Base-by-base conservation (phyloP, 495 filamentous ascomycete genomes). In the Physcia stellaris region DNA sequence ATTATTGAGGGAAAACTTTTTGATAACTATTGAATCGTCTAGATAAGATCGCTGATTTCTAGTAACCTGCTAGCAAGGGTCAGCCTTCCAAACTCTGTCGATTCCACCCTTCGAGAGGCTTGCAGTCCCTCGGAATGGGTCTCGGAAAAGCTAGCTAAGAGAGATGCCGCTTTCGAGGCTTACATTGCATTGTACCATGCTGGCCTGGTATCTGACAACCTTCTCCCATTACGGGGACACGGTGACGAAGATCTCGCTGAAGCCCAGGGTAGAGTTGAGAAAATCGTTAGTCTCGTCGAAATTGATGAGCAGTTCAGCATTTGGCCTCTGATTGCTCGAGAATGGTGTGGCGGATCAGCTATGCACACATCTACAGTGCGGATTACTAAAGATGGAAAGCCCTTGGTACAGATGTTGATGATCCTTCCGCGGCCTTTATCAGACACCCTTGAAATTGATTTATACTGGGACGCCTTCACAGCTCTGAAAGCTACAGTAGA, bases 121-220 rank as follows among this genome's bases (percentile, higher is more conserved):
- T 45, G 58, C 22, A 74, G 83, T 27, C 52, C 49, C 4, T 42
- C 45, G 4, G 42, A 53, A 32, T 95, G 86, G 85, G 52, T 43
- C 4, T 80, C 79, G 1, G 84, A 94, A 53, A 73, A 67, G 27
- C 76, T 67, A 35, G 88, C 90, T 4, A 74, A 64, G 45, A 82
- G 79, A 45, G 90, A 95, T 51, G 79, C 83, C 2, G 83, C 86
- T 0, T 90, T 94, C 37, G 70, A 84, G 48, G 83, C 86, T 10
- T 94, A 88, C 50, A 57, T 68, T 19, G 67, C 66, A 2, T 65
- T 98, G 0, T 75, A 86, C 49, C 41, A 71, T 24, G 76, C 70
- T 28, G 78, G 79, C 0, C 60, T 93, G 17, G 57, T 95, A 16
- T 85, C 86, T 35, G 71, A 93, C 29, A 73, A 93, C 45, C 63